Evolutionary conservation across 116 monocot species (phyloP), one percentile per base, ranked within the genome.

Genomic region (Trichopus zeylanicus): DNA sequence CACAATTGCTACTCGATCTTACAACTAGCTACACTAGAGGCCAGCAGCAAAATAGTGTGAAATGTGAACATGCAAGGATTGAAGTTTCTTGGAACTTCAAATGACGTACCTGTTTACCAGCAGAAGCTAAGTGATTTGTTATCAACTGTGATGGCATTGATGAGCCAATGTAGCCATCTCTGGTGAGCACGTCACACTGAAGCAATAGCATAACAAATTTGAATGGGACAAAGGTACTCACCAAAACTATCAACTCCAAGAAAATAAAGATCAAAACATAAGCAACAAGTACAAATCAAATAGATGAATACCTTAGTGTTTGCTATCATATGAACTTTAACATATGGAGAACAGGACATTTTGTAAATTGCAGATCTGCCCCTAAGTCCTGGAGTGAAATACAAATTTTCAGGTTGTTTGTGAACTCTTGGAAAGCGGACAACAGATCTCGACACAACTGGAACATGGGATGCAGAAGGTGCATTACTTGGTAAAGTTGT

Each of bases 331-430:
- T 57, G 60, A 51, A 67, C 48, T 62, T 81, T 93, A 68, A 88
- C 84, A 82, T 84, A 84, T 58, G 87, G 87, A 81, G 92, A 93
- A 22, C 76, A 66, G 13, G 84, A 72, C 92, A 88, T 84, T 72
- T 65, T 84, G 66, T 72, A 82, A 31, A 93, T 74, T 15, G 77
- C 78, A 53, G 87, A 77, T 70, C 84, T 74, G 16, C 84, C 77
- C n/a, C 33, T 67, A 69, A 69, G 46, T 70, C 51, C 66, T 62
- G 71, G 58, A 55, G 78, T 74, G n/a, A 53, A 30, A 69, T 67
- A 73, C 15, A 69, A 69, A 63, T 51, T 66, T 35, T 69, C 63
- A 55, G 71, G 61, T 51, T 28, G 57, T 20, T 67, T 77, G 28
- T 39, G 56, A 30, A 49, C 5, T 38, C 61, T 73, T 64, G 75